Conservation (phyloP, 805 yeast genomes). For the Starmerella ratchasimensis region DNA sequence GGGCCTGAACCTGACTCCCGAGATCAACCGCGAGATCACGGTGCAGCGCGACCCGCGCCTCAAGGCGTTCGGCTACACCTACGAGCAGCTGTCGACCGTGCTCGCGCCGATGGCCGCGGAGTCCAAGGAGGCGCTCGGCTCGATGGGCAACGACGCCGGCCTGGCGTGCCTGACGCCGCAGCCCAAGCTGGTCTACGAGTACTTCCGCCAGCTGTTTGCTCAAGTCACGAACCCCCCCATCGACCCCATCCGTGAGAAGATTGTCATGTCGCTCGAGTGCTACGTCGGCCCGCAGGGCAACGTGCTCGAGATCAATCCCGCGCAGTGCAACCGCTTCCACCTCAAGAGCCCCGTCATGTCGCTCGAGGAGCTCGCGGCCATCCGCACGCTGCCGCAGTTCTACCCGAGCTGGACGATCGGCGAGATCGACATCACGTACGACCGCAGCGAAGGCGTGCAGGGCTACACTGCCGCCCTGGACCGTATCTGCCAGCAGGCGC, state of each 20-base stretch:
- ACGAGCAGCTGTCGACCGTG: constrained; percentile 72
- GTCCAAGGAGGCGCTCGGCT: constrained; percentile 90
- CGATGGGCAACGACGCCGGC: constrained; percentile 97
- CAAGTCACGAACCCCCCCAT: constrained; percentile 98
- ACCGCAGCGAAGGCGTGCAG: constrained; percentile 62
- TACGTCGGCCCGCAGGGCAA: constrained; percentile 98
- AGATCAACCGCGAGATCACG: constrained; percentile 24
- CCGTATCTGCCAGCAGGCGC: constrained; percentile 74
- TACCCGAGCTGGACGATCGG: constrained; percentile 80
- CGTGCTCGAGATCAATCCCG: constrained; percentile 78
- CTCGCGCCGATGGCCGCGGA: constrained; percentile 86
- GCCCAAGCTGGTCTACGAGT: constrained; percentile 81
- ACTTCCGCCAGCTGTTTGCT: constrained; percentile 91
- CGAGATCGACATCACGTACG: constrained; percentile 77
- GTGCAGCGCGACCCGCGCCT: constrained; percentile 75
- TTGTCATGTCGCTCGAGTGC: constrained; percentile 95
- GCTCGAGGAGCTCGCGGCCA: constrained; percentile 58
- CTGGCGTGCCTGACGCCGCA: constrained; percentile 88
- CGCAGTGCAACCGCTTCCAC: constrained; percentile 79
- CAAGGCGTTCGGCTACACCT: constrained; percentile 82
- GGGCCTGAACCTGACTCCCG: constrained; percentile 21
- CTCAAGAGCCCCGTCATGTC: constrained; percentile 73
- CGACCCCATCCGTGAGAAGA: constrained; percentile 92
- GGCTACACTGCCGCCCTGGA: constrained; percentile 81
- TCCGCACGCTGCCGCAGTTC: constrained; percentile 54